A percentile compares a stretch with the other conserved stretches of the same genome.
These are phyloP conservation scores for Trichophyton mentagrophytes DNA, from an alignment of 2,329 filamentous ascomycete species.

Conservation along the genomic window DNA sequence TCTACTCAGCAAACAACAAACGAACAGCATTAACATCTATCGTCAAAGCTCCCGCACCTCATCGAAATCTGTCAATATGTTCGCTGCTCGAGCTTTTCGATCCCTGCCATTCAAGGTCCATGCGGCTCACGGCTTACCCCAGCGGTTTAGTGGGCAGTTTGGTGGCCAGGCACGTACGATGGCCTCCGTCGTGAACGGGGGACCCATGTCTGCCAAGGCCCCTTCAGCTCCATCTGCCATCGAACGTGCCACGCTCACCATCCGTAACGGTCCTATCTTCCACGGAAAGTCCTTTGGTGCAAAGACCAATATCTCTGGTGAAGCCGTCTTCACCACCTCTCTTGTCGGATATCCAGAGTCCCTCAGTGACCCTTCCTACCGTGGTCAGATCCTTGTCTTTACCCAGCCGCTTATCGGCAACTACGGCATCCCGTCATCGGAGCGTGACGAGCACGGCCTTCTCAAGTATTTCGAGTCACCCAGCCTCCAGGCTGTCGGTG, in stretches of 20 bases:
- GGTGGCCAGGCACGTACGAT: slow-evolving; percentile 35
- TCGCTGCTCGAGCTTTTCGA: slow-evolving; percentile 43
- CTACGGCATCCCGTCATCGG: slow-evolving; percentile 84
- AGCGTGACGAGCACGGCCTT: slow-evolving; percentile 76
- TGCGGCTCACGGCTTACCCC: slow-evolving; percentile 31
- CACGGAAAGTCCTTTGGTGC: slow-evolving; percentile 93
- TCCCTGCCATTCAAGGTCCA: slow-evolving; percentile 37
- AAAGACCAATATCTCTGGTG: slow-evolving; percentile 90
- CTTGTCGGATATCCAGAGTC: slow-evolving; percentile 96
- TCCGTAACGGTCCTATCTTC: slow-evolving; percentile 91
- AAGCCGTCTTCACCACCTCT: slow-evolving; percentile 97
- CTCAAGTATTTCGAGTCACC: slow-evolving; percentile 98
- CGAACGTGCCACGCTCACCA: slow-evolving; percentile 84
- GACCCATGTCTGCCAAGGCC: slow-evolving; percentile 44
- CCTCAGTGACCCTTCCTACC: slow-evolving; percentile 56
- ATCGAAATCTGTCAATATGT: slow-evolving; percentile 31
- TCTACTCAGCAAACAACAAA: slow-evolving; percentile 5
- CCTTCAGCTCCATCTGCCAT: slow-evolving; percentile 47
- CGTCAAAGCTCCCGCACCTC: background rate
- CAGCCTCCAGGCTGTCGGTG: slow-evolving; percentile 88
- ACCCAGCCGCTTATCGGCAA: slow-evolving; percentile 97
- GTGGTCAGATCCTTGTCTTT: slow-evolving; percentile 87
- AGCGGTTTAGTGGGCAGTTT: slow-evolving; percentile 17
- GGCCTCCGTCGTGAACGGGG: slow-evolving; percentile 56
- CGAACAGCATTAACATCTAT: slow-evolving; percentile 17